Evolutionary conservation across 257 asterid species (phyloP).

Genomic region (Knoxia roxburghii): DNA sequence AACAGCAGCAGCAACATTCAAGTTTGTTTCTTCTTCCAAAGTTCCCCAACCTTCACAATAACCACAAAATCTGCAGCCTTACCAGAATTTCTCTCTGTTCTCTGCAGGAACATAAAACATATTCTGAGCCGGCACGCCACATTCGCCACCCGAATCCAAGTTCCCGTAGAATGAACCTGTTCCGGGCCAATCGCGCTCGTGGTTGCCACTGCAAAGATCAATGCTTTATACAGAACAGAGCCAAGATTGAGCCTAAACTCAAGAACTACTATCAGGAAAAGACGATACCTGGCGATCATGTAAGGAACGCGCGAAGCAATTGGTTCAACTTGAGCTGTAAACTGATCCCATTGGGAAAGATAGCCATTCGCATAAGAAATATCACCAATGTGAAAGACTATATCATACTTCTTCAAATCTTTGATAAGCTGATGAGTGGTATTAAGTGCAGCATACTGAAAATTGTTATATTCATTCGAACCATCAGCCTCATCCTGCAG

Average conservation of each 20-base stretch:
- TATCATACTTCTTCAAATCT: slow-evolving; percentile 68
- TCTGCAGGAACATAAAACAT: slow-evolving; percentile 87
- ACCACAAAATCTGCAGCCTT: slow-evolving; percentile 4
- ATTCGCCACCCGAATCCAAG: slow-evolving; percentile 91
- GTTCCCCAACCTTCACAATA: too few relatives aligned
- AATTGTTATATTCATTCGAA: slow-evolving; percentile 80
- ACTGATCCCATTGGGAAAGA: slow-evolving; percentile 94
- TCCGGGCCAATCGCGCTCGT: slow-evolving; percentile 96
- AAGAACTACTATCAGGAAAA: not conserved
- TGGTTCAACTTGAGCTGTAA: slow-evolving; percentile 84
- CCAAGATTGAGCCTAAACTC: not conserved
- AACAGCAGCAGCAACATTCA: not conserved
- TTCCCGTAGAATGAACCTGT: slow-evolving; percentile 73
- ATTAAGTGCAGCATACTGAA: slow-evolving; percentile 75
- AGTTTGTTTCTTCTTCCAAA: too few relatives aligned
- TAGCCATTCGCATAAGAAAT: slow-evolving; percentile 80
- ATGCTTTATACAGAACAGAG: not conserved
- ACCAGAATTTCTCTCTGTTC: slow-evolving; percentile 92
- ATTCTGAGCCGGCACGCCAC: slow-evolving; percentile 81
- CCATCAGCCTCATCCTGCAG: slow-evolving; percentile 91
- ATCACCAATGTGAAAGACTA: slow-evolving; percentile 90
- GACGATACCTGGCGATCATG: slow-evolving; percentile 81
- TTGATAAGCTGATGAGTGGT: slow-evolving; percentile 70
- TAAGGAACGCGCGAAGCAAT: slow-evolving; percentile 84
- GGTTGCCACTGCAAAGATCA: slow-evolving; percentile 70